Percentiles rank a stretch among this genome's conserved stretches.
Evolutionary conservation across 2,329 filamentous ascomycete species (phyloP).

Genomic region (Tolypocladium ophioglossoides): DNA sequence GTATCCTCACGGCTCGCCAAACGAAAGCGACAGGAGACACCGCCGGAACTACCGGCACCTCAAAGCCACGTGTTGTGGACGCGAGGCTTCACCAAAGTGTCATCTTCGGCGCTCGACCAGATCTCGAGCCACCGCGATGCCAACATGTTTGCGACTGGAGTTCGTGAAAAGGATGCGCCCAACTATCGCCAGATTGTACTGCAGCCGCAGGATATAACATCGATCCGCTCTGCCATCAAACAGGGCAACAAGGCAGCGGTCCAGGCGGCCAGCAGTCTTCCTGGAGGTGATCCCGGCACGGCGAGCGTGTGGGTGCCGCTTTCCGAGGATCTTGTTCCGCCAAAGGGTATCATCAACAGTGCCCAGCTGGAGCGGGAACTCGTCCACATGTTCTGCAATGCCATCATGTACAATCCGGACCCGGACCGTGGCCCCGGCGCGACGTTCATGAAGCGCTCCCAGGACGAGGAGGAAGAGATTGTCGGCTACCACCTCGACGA

Average conservation of each 20-base stretch:
- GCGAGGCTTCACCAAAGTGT: constrained; percentile 64
- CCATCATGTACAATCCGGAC: constrained; percentile 95
- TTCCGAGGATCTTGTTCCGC: constrained; percentile 69
- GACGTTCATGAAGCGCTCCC: constrained; percentile 40
- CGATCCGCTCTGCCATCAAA: constrained; percentile 64
- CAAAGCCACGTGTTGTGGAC: constrained; percentile 65
- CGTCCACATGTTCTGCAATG: constrained; percentile 95
- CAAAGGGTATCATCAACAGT: constrained; percentile 85
- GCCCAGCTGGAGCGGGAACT: constrained; percentile 87
- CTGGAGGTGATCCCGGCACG: constrained; percentile 46
- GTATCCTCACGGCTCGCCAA: constrained; percentile 33
- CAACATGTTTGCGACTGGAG: constrained; percentile 67
- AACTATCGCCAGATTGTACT: constrained; percentile 66
- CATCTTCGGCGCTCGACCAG: constrained; percentile 62
- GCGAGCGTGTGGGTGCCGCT: constrained; percentile 55
- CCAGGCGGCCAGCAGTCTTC: constrained; percentile 48
- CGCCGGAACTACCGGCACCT: constrained; percentile 37
- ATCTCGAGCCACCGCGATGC: constrained; percentile 68
- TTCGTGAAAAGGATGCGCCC: constrained; percentile 65
- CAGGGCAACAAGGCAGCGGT: constrained; percentile 58
- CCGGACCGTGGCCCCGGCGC: constrained; percentile 59
- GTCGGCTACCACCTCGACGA: constrained; percentile 62
- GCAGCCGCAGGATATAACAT: constrained; percentile 67
- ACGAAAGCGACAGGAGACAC: constrained; percentile 46
- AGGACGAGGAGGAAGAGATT: constrained; percentile 33